Conservation (phyloP, 106 monocot species). For the Xerophyta viscosa region DNA sequence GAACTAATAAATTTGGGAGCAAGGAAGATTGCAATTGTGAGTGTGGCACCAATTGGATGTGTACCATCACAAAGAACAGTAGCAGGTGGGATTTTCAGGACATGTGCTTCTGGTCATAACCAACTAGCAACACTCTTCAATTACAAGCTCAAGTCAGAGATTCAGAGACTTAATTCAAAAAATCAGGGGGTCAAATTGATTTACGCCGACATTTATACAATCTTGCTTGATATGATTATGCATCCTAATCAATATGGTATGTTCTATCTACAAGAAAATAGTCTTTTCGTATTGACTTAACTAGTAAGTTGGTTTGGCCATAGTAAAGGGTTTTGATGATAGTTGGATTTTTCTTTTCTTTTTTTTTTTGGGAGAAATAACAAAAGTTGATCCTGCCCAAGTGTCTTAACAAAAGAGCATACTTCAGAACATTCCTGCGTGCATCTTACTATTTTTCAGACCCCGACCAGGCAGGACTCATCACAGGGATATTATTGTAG, state of each 20-base stretch:
- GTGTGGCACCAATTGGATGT: conserved; percentile 72
- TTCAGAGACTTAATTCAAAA: conserved; percentile 11
- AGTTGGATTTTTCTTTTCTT: too few relatives aligned
- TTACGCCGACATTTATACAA: conserved; percentile 25
- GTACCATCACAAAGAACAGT: conserved; percentile 57
- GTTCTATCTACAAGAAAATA: too few relatives aligned
- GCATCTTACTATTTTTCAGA: too few relatives aligned
- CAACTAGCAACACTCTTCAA: conserved; percentile 41
- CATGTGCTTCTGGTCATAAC: conserved; percentile 33
- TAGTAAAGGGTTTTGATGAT: too few relatives aligned
- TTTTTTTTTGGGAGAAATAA: too few relatives aligned
- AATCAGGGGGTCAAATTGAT: conserved; percentile 10
- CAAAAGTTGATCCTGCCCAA: too few relatives aligned
- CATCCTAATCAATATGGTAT: conserved; percentile 41
- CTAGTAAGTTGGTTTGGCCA: too few relatives aligned
- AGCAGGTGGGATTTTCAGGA: conserved; percentile 36
- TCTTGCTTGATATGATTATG: conserved; percentile 28
- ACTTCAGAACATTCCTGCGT: too few relatives aligned
- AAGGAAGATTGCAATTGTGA: conserved; percentile 27
- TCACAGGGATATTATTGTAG: too few relatives aligned
- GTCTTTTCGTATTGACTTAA: too few relatives aligned
- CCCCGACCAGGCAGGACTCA: too few relatives aligned
- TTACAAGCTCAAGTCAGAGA: conserved; percentile 13
- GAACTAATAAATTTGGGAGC: conserved; percentile 41
- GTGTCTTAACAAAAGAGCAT: too few relatives aligned